A percentile compares a stretch with the other conserved stretches of the same genome.
These are phyloP conservation scores for Amylocystis lapponica DNA, from an alignment of 768 basidiomycete genomes.

Conservation along the genomic window DNA sequence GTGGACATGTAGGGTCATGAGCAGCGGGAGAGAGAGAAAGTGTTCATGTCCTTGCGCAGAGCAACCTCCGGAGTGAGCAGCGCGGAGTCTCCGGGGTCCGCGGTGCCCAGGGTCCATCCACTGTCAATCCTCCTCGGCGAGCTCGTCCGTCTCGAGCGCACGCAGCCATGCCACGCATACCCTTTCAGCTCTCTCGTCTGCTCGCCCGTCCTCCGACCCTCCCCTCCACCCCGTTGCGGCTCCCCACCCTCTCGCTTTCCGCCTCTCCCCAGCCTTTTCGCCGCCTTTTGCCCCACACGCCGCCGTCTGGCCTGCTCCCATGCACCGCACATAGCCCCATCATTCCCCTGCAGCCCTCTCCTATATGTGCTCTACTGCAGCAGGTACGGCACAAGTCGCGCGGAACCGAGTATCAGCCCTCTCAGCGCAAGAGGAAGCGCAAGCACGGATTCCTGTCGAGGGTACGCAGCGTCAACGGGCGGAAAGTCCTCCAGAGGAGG, in stretches of 20 bases:
- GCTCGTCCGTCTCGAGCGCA: background rate
- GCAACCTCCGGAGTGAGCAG: too few species aligned
- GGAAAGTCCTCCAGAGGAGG: conserved; percentile 67
- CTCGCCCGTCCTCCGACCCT: conserved; percentile 16
- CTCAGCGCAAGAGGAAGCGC: conserved; percentile 87
- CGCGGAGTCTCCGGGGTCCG: too few species aligned
- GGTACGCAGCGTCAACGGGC: conserved; percentile 60
- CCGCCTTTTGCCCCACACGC: background rate
- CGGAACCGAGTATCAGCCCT: conserved; percentile 96
- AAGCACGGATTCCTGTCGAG: conserved; percentile 88
- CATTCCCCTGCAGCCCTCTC: conserved; percentile 17
- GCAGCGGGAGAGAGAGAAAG: too few species aligned
- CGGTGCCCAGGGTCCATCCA: too few species aligned
- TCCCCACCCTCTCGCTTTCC: background rate
- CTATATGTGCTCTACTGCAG: conserved; percentile 36
- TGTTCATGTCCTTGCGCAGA: too few species aligned
- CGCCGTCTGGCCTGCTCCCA: background rate
- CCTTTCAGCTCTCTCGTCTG: conserved; percentile 17
- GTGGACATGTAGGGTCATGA: conserved; percentile 33
- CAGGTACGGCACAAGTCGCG: conserved; percentile 62
- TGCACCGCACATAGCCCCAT: background rate
- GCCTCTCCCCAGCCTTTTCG: conserved; percentile 2
- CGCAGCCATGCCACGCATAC: conserved; percentile 20
- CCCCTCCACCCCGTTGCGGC: background rate
- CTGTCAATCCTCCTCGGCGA: background rate